Evolutionary conservation across 352 stramenopile species (phyloP), one percentile per base, ranked within the genome.

Genomic region (Pythium phragmiticola): DNA sequence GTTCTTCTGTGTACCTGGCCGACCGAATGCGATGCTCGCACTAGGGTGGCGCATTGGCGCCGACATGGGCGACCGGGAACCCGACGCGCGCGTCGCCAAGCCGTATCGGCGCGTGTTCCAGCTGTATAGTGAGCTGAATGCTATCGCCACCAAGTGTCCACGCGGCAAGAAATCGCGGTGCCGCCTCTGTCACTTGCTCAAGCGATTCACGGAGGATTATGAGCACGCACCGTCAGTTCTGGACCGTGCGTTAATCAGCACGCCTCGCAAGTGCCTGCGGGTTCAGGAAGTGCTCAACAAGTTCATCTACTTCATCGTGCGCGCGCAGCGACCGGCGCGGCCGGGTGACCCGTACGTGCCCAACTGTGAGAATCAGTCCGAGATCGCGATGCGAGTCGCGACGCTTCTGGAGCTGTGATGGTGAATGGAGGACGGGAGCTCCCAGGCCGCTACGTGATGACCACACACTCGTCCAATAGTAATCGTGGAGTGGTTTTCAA

Each of bases 241-340:
- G 13, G 23, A 56, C n/a, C 49, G 49, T 4, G 17, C 19, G 13
- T n/a, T 56, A 3, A 42, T 56, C 16, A 26, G 49, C 17, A 26
- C 26, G 12, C n/a, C 39, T 14, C 49, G 28, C 2, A 56, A 56
- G n/a, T 56, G 49, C n/a, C 13, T 43, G 49, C 16, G 26, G 1
- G 33, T 56, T 9, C n/a, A 56, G 33, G 49, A 56, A 56, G 26
- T 56, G 16, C 49, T 56, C 23, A 11, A 4, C 28, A 56, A 56
- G 33, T 37, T 56, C n/a, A 14, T 56, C 23, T 42, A 56, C 28
- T n/a, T 56, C 2, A 39, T 39, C 28, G 26, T 56, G 28, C 49
- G 23, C 3, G 49, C 49, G 28, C 49, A 56, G 17, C 33, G n/a
- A 6, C 49, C 49, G 3, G 49, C 49, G 26, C 28, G 28, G n/a